phyloP scores from a whole-genome alignment of 169 alveolate genomes.

The Neospora caninum region DNA sequence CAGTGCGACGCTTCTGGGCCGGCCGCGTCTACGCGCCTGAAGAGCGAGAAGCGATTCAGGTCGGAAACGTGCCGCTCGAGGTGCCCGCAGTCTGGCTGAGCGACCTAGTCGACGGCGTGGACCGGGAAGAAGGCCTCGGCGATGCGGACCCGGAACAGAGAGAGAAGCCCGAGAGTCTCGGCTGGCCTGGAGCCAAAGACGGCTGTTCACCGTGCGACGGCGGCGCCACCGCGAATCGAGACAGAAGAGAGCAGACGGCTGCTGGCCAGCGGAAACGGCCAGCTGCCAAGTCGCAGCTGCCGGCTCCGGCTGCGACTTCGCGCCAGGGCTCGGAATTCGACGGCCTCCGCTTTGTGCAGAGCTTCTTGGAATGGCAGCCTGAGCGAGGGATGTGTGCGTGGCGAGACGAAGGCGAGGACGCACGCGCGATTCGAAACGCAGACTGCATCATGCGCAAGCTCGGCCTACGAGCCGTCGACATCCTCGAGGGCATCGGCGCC shows the following conservation, averaged over 20 bases:
- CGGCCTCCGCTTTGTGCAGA: neutral
- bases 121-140: neutral
- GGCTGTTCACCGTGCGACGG: neutral
- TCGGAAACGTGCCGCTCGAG: neutral
- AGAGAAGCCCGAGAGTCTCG: neutral
- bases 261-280: neutral
- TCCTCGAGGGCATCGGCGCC: conserved; percentile 23
- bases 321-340: neutral
- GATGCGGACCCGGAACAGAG: neutral
- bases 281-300: neutral
- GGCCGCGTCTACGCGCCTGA: neutral
- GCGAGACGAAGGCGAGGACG: neutral
- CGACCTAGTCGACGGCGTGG: neutral
- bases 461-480: neutral
- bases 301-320: neutral
- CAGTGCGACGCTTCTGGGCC: neutral
- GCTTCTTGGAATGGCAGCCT: neutral
- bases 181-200: neutral
- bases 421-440: neutral
- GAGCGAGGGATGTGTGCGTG: neutral
- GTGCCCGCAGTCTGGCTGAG: neutral
- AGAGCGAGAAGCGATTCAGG: neutral
- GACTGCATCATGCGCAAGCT: conserved; percentile 7
- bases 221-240: conserved; percentile 5
- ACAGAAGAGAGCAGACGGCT: neutral